Conservation (phyloP, 805 yeast species). For the Cyberlindnera japonica region DNA sequence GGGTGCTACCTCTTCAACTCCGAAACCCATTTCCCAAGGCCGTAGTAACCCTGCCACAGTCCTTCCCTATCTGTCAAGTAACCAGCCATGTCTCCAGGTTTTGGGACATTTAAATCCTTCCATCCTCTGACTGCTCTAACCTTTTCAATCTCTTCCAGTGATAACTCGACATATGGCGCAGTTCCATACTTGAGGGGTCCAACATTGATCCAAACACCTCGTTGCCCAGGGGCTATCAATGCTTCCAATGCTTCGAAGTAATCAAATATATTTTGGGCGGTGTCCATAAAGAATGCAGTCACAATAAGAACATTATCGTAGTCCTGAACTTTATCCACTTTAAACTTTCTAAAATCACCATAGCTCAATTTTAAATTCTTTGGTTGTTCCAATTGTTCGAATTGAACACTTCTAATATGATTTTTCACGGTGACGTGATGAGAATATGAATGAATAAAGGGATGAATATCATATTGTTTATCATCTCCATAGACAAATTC, state of each 20-base stretch:
- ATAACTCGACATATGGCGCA: slow-evolving; percentile 72
- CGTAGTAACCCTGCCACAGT: slow-evolving; percentile 77
- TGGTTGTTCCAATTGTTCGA: slow-evolving; percentile 39
- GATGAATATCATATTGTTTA: slow-evolving; percentile 31
- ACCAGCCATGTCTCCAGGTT: slow-evolving; percentile 43
- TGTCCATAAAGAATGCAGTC: slow-evolving; percentile 80
- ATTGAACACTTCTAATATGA: slow-evolving; percentile 46
- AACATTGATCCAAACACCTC: slow-evolving; percentile 78
- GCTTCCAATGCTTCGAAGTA: slow-evolving; percentile 64
- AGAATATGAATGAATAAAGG: slow-evolving; percentile 64
- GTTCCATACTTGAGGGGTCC: slow-evolving; percentile 95
- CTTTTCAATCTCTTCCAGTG: slow-evolving; percentile 60
- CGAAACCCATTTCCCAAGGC: slow-evolving; percentile 54
- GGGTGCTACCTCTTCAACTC: slow-evolving; percentile 6
- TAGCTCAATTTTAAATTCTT: slow-evolving; percentile 43
- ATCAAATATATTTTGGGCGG: slow-evolving; percentile 81
- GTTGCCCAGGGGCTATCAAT: slow-evolving; percentile 36
- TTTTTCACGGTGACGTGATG: slow-evolving; percentile 48
- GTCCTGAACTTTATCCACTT: slow-evolving; percentile 26
- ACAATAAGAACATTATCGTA: slow-evolving; percentile 52
- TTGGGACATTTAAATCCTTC: slow-evolving; percentile 40
- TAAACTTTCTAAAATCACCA: slow-evolving; percentile 64
- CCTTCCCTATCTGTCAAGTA: slow-evolving; percentile 64
- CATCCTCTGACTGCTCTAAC: slow-evolving; percentile 62
- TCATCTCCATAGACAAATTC: slow-evolving; percentile 45